Evolutionary conservation across 805 yeast species (phyloP).

Genomic region (Wickerhamomyces xylosicus): DNA sequence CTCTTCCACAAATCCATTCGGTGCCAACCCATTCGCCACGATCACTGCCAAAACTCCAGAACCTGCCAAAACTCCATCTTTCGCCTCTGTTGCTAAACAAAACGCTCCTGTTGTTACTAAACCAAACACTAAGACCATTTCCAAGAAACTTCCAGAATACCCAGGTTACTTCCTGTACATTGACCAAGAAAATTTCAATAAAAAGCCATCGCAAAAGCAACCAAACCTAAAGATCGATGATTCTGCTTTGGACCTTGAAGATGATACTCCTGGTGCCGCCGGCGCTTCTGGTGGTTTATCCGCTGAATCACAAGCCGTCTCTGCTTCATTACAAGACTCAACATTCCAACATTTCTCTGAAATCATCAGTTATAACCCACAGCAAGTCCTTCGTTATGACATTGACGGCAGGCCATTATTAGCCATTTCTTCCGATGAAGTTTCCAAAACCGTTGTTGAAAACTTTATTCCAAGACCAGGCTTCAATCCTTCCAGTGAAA

Average conservation of each 20-base stretch:
- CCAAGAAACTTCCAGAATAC: conserved; percentile 33
- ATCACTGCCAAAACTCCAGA: conserved; percentile 2
- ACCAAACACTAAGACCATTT: conserved; percentile 11
- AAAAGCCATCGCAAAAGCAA: conserved; percentile 29
- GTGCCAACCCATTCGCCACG: conserved; percentile 11
- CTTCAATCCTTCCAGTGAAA: conserved; percentile 44
- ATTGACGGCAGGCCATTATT: conserved; percentile 69
- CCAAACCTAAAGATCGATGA: conserved; percentile 44
- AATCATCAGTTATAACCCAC: conserved; percentile 70
- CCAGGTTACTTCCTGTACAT: conserved; percentile 64
- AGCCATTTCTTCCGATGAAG: conserved; percentile 49
- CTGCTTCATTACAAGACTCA: conserved; percentile 45
- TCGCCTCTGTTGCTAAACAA: conserved; percentile 25
- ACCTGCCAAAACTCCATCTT: conserved; percentile 6
- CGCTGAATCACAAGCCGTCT: conserved; percentile 37
- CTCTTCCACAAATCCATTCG: conserved; percentile 32
- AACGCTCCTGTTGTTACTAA: conserved; percentile 12
- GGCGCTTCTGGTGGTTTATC: conserved; percentile 16
- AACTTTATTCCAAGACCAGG: conserved; percentile 45
- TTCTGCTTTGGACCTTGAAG: conserved; percentile 34
- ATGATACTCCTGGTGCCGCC: conserved; percentile 19
- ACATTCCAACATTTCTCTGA: conserved; percentile 73
- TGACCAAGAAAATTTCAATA: conserved; percentile 58
- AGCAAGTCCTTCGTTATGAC: conserved; percentile 81
- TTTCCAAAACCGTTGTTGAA: conserved; percentile 31